phyloP scores from a whole-genome alignment of 768 basidiomycete genomes.

The Daedaleopsis nitida region DNA sequence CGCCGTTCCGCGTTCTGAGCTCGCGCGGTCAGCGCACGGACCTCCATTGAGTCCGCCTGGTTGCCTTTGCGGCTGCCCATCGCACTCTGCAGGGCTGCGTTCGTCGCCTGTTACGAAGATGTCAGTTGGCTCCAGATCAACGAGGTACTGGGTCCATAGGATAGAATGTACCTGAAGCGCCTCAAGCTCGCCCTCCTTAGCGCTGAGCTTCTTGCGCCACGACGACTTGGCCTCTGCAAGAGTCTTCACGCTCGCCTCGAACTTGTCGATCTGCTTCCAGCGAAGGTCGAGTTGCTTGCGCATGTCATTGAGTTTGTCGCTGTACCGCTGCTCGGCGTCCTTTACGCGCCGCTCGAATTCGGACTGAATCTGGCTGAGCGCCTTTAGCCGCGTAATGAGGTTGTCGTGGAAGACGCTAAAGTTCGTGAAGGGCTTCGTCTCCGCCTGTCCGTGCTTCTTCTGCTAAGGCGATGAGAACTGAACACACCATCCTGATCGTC shows the following conservation, averaged over 20 bases:
- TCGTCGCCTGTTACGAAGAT: conserved; percentile 62
- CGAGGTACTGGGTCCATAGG: no score
- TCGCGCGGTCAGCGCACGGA: conserved; percentile 68
- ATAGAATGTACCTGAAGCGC: conserved; percentile 61
- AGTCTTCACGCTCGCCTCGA: conserved; percentile 82
- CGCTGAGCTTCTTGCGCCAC: conserved; percentile 81
- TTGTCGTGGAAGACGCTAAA: conserved; percentile 95
- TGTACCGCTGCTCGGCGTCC: conserved; percentile 72
- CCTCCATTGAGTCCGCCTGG: conserved; percentile 64
- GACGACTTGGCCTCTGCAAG: conserved; percentile 78
- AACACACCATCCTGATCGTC: not conserved
- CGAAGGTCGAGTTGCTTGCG: conserved; percentile 85
- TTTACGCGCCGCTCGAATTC: conserved; percentile 87
- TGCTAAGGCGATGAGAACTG: conserved; percentile 28
- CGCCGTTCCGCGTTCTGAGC: conserved; percentile 86
- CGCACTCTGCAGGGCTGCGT: conserved; percentile 73
- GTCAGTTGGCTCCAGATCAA: not conserved
- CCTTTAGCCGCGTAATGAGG: conserved; percentile 83
- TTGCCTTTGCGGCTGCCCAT: conserved; percentile 55
- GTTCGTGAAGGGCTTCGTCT: conserved; percentile 93
- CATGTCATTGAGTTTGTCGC: conserved; percentile 76
- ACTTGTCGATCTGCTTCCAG: conserved; percentile 82
- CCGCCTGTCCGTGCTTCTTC: conserved; percentile 77
- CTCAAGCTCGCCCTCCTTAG: conserved; percentile 90
- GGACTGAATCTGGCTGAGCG: conserved; percentile 78